Conservation (phyloP, 2,329 filamentous ascomycete species). For the Fusarium foetens region DNA sequence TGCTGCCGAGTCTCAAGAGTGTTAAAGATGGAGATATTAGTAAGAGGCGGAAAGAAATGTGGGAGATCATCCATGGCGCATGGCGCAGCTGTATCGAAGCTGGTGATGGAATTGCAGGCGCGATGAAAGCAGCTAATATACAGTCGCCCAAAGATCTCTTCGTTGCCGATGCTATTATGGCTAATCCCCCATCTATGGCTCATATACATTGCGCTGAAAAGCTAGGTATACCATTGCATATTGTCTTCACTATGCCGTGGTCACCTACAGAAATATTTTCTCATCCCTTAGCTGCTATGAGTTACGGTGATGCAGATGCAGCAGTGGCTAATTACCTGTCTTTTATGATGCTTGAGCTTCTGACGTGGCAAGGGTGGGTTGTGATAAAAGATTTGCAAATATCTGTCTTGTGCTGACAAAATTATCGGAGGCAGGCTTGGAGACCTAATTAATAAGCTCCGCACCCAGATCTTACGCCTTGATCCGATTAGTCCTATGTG, state of each 20-base stretch:
- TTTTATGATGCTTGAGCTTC: slow-evolving; percentile 68
- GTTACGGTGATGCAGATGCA: slow-evolving; percentile 32
- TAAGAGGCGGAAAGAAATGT: slow-evolving; percentile 50
- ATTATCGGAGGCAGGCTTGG: slow-evolving; percentile 57
- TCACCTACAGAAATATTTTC: slow-evolving; percentile 62
- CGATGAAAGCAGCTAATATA: slow-evolving; percentile 43
- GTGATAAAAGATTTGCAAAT: not conserved
- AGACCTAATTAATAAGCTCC: slow-evolving; percentile 77
- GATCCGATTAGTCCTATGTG: slow-evolving; percentile 73
- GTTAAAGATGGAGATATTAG: slow-evolving; percentile 51
- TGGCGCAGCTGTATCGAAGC: slow-evolving; percentile 53
- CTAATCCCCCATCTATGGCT: slow-evolving; percentile 62
- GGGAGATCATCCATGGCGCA: slow-evolving; percentile 50
- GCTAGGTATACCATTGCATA: slow-evolving; percentile 59
- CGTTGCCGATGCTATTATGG: slow-evolving; percentile 63
- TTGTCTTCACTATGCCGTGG: slow-evolving; percentile 75
- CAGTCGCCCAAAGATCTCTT: slow-evolving; percentile 52
- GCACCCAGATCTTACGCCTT: slow-evolving; percentile 68
- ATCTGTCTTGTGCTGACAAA: too few relatives aligned
- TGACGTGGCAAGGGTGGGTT: slow-evolving; percentile 74
- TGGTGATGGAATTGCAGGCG: slow-evolving; percentile 44
- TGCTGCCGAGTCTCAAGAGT: slow-evolving; percentile 50
- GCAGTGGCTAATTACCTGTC: slow-evolving; percentile 39
- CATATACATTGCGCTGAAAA: slow-evolving; percentile 63
- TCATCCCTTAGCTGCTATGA: slow-evolving; percentile 52